phyloP scores from a whole-genome alignment of 495 filamentous ascomycete species.

The Amphirosellinia nigrospora region DNA sequence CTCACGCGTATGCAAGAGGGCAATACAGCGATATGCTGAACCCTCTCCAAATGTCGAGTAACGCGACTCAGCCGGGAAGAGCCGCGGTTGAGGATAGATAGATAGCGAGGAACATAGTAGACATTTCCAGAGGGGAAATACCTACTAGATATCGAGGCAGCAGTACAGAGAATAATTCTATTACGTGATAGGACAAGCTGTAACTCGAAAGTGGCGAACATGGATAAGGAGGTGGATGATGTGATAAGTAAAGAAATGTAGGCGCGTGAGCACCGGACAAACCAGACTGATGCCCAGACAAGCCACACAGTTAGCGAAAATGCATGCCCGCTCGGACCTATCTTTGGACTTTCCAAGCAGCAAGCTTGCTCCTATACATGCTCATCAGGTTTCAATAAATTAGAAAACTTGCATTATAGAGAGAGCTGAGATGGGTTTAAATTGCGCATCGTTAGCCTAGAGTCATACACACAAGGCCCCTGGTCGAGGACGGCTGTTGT shows the following conservation, averaged over 20 bases:
- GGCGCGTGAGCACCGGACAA: neutral
- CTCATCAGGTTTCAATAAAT: neutral
- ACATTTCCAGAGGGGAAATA: neutral
- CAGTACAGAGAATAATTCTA: neutral
- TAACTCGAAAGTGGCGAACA: neutral
- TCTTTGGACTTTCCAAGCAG: neutral
- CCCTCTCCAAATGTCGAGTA: neutral
- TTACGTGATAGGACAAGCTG: constrained; percentile 6
- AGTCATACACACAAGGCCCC: neutral
- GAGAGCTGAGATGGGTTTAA: constrained; percentile 12
- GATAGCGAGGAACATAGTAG: neutral
- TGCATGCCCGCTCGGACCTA: neutral
- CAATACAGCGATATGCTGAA: neutral
- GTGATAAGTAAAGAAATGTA: neutral
- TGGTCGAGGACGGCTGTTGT: neutral
- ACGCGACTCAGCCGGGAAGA: neutral
- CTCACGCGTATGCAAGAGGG: neutral
- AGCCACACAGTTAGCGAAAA: neutral
- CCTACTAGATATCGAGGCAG: neutral
- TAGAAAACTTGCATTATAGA: neutral
- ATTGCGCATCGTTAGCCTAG: neutral
- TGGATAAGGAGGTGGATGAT: neutral
- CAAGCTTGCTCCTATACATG: neutral
- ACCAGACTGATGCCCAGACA: neutral
- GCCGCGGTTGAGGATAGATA: neutral